Percentiles rank a stretch among this genome's conserved stretches.
These are phyloP conservation scores for Lodderomyces orthopsilosis DNA, from an alignment of 1,139 yeast genomes.

Conservation along the genomic window DNA sequence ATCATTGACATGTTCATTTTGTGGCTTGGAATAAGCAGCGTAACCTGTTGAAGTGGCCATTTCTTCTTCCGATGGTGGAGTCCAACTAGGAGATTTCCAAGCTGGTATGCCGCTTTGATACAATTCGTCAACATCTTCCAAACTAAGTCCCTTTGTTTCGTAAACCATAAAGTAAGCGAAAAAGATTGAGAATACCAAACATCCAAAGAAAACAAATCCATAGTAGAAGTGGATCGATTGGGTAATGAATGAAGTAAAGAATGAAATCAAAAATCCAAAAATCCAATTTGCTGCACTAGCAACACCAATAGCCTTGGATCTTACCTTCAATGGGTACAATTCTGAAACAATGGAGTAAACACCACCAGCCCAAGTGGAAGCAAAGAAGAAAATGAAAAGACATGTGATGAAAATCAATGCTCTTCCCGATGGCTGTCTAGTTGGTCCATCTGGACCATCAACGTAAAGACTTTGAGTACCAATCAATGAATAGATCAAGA, in stretches of 20 bases:
- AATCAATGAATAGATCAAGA: conserved; percentile 58
- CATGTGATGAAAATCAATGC: conserved; percentile 78
- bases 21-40: conserved; percentile 21
- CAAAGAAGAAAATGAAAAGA: conserved; percentile 76
- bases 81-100: conserved; percentile 48
- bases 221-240: conserved; percentile 43
- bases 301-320: conserved; percentile 77
- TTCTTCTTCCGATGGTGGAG: conserved; percentile 36
- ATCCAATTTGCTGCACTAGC: conserved; percentile 78
- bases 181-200: conserved; percentile 53
- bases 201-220: conserved; percentile 75
- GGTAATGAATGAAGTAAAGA: conserved; percentile 71
- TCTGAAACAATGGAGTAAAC: conserved; percentile 79
- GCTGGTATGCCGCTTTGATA: conserved; percentile 44
- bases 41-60: conserved; percentile 32
- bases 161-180: conserved; percentile 54
- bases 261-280: conserved; percentile 74
- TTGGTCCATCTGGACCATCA: conserved; percentile 41
- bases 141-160: conserved; percentile 61
- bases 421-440: conserved; percentile 54
- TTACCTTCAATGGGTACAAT: conserved; percentile 72
- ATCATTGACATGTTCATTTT: conserved; percentile 19
- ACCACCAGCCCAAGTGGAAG: conserved; percentile 86
- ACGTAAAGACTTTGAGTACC: conserved; percentile 62
- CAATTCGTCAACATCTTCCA: conserved; percentile 66